Conservation (phyloP, 805 yeast species). For the Candida nemodendra region DNA sequence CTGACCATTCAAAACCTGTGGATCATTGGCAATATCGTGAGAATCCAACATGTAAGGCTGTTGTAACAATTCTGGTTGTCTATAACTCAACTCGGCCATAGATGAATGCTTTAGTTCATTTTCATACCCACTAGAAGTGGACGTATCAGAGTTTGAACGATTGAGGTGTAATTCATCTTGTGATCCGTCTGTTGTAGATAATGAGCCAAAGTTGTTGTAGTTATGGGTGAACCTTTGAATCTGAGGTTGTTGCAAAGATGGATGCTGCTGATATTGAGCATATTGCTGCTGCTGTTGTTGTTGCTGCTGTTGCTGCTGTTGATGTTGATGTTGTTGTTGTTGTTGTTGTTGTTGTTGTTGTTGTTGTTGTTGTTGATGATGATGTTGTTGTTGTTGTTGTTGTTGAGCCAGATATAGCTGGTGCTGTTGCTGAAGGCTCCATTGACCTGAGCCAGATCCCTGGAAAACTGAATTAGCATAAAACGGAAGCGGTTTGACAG, state of each 20-base stretch:
- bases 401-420: conserved; percentile 12
- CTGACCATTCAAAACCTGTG: conserved; percentile 13
- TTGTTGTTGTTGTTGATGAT: conserved; percentile 16
- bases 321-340: conserved; percentile 10
- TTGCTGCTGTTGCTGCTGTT: conserved; percentile 11
- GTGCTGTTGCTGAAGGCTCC: conserved; percentile 8
- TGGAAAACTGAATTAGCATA: conserved; percentile 7
- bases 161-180: conserved; percentile 27
- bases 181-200: conserved; percentile 30
- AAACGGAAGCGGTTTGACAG: conserved; percentile 11
- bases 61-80: conserved; percentile 18
- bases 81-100: conserved; percentile 13
- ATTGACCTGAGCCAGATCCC: conserved; percentile 3
- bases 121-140: conserved; percentile 25
- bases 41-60: conserved; percentile 10
- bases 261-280: conserved; percentile 17
- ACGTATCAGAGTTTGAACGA: conserved; percentile 29
- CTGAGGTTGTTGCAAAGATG: conserved; percentile 17
- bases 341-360: conserved; percentile 15
- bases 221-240: conserved; percentile 17
- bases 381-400: conserved; percentile 10
- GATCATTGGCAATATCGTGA: conserved; percentile 10
- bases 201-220: conserved; percentile 25
- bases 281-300: conserved; percentile 16
- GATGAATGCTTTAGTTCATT: conserved; percentile 16